These are phyloP conservation scores for Aspergillus jensenii DNA, from an alignment of 2,329 filamentous ascomycete species.

Conservation along the genomic window DNA sequence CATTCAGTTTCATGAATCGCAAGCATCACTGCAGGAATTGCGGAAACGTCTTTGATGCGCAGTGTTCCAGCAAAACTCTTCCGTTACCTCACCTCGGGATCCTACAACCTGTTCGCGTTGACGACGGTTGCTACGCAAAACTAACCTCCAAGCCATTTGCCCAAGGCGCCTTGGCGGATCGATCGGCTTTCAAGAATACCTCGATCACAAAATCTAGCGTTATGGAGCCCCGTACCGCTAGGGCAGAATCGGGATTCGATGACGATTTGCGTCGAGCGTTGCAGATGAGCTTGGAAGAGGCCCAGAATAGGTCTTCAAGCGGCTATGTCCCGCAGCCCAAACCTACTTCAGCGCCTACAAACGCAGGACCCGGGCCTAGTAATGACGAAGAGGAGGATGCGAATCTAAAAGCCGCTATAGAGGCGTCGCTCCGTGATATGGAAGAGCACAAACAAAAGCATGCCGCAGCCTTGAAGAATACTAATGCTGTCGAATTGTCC, in stretches of 20 bases:
- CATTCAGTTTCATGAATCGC: conserved; percentile 96
- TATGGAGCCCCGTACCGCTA: conserved; percentile 88
- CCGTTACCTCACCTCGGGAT: conserved; percentile 92
- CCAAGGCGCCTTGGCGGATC: conserved; percentile 42
- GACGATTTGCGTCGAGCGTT: conserved; percentile 91
- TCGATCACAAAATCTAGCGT: conserved; percentile 65
- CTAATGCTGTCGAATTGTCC: conserved; percentile 58
- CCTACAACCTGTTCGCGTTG: conserved; percentile 83
- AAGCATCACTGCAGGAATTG: conserved; percentile 99
- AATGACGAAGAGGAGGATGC: conserved; percentile 81
- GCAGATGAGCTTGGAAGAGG: conserved; percentile 96
- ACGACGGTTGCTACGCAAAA: conserved; percentile 92
- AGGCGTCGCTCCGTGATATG: conserved; percentile 92
- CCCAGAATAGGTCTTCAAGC: conserved; percentile 67
- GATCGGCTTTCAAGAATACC: conserved; percentile 45
- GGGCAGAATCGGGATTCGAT: conserved; percentile 88
- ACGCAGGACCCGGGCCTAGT: conserved; percentile 44
- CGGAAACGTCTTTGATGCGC: conserved; percentile 93
- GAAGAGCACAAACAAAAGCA: conserved; percentile 96
- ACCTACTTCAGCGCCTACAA: conserved; percentile 34
- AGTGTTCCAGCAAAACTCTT: conserved; percentile 86
- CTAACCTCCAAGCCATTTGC: conserved; percentile 69
- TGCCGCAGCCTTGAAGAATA: conserved; percentile 77
- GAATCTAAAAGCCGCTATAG: conserved; percentile 91
- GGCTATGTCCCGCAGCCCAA: conserved; percentile 71